Evolutionary conservation across 305 asterid genomes (phyloP).

Genomic region (Withania somnifera): DNA sequence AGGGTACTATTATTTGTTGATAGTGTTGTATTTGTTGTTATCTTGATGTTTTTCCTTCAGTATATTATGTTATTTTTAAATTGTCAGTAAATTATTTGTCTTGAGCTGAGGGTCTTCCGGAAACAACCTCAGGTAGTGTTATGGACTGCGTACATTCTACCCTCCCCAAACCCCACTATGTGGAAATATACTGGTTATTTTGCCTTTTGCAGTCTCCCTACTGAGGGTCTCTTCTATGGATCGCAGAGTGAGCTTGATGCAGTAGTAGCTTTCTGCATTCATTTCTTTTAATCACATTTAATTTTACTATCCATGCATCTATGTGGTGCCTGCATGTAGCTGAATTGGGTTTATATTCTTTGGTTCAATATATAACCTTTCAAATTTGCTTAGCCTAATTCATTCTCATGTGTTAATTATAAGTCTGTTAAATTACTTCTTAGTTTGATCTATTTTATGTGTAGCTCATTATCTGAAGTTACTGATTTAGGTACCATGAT

Average conservation of each 20-base stretch:
- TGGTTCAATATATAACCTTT: background rate
- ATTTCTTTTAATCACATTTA: background rate
- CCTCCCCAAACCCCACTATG: no score
- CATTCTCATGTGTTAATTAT: background rate
- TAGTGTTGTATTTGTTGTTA: no score
- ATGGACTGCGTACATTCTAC: no score
- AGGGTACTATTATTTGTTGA: no score
- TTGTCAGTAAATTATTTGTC: no score
- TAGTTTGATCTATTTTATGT: background rate
- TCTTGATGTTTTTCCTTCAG: no score
- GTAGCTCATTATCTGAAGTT: constrained; percentile 18
- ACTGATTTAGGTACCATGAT: constrained; percentile 48
- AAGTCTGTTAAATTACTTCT: background rate
- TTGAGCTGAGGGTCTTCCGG: no score
- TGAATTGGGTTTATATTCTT: background rate
- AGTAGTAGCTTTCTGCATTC: background rate
- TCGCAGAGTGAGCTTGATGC: background rate
- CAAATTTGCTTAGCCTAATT: background rate
- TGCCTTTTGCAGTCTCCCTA: no score
- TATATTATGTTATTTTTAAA: no score
- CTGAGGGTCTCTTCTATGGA: background rate
- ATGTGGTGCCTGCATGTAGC: background rate
- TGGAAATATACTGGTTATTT: no score
- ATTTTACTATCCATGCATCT: background rate
- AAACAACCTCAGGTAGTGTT: no score